These are phyloP conservation scores for Ceratobasidium sp. DNA, from an alignment of 1,284 basidiomycete genomes.

Conservation along the genomic window DNA sequence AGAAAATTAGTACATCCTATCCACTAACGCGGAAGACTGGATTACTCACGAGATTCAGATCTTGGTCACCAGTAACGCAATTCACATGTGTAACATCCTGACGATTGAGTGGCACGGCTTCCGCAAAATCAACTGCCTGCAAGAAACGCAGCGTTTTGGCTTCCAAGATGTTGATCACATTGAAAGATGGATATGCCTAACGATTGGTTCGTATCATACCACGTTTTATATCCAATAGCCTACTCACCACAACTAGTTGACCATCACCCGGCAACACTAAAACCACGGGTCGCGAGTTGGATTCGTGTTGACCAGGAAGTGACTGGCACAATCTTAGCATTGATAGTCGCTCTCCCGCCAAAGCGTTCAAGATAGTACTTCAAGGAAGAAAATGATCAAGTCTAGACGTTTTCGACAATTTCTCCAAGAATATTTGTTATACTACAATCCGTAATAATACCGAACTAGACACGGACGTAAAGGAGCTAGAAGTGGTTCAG, in stretches of 20 bases:
- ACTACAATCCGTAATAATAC: no score
- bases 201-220: background rate
- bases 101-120: background rate
- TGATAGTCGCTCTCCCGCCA: no score
- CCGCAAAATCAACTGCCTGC: conserved; percentile 8
- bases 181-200: conserved; percentile 35
- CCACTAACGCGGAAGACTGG: background rate
- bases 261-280: conserved; percentile 18
- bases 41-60: conserved; percentile 30
- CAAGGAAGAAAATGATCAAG: no score
- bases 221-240: background rate
- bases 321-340: conserved; percentile 34
- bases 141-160: conserved; percentile 35
- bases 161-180: conserved; percentile 31
- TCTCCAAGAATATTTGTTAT: no score
- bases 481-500: no score
- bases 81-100: background rate
- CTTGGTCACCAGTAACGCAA: conserved; percentile 17
- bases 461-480: no score
- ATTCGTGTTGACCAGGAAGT: conserved; percentile 27
- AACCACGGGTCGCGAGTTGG: background rate
- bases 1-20: background rate
- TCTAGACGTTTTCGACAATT: no score
- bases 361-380: no score
- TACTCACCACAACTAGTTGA: background rate